Percentiles rank a stretch among this genome's conserved stretches.
Evolutionary conservation across 352 stramenopile species (phyloP).

Genomic region (Phytophthora megakarya): DNA sequence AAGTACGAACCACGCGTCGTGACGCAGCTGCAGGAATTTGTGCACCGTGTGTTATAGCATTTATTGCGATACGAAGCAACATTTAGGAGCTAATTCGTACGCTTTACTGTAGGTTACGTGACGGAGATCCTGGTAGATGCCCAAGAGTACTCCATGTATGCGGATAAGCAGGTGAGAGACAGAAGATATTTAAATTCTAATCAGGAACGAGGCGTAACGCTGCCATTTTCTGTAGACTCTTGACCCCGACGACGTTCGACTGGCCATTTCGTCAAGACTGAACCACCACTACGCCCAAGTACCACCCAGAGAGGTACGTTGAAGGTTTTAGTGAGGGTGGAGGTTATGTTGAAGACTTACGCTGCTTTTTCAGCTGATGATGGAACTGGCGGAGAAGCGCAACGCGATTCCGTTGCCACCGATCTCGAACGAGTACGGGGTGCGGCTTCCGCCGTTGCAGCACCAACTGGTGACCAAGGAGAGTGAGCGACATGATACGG

Average conservation of each 20-base stretch:
- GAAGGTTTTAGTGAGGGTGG: not conserved
- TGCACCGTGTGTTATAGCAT: slow-evolving; percentile 12
- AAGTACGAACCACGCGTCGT: slow-evolving; percentile 83
- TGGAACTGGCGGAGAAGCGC: slow-evolving; percentile 86
- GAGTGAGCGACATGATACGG: slow-evolving; percentile 61
- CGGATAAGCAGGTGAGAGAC: slow-evolving; percentile 60
- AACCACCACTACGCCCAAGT: slow-evolving; percentile 83
- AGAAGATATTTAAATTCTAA: not conserved
- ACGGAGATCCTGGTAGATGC: slow-evolving; percentile 85
- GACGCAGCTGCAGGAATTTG: slow-evolving; percentile 82
- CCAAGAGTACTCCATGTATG: slow-evolving; percentile 83
- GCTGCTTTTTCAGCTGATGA: slow-evolving; percentile 60
- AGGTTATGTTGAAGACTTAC: slow-evolving; percentile 5
- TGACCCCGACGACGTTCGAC: slow-evolving; percentile 75
- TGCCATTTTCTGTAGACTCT: slow-evolving; percentile 46
- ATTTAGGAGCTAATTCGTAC: not conserved
- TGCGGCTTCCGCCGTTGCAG: slow-evolving; percentile 71
- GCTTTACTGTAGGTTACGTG: slow-evolving; percentile 60
- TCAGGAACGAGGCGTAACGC: slow-evolving; percentile 3
- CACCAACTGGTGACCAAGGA: slow-evolving; percentile 77
- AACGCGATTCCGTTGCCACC: slow-evolving; percentile 76
- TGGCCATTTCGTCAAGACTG: slow-evolving; percentile 76
- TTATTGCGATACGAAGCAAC: not conserved
- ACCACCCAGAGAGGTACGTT: slow-evolving; percentile 65
- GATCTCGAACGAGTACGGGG: slow-evolving; percentile 86